A percentile compares a stretch with the other conserved stretches of the same genome.
These are phyloP conservation scores for Dipteronia dyeriana DNA, from an alignment of 345 rosid genomes.

Conservation along the genomic window DNA sequence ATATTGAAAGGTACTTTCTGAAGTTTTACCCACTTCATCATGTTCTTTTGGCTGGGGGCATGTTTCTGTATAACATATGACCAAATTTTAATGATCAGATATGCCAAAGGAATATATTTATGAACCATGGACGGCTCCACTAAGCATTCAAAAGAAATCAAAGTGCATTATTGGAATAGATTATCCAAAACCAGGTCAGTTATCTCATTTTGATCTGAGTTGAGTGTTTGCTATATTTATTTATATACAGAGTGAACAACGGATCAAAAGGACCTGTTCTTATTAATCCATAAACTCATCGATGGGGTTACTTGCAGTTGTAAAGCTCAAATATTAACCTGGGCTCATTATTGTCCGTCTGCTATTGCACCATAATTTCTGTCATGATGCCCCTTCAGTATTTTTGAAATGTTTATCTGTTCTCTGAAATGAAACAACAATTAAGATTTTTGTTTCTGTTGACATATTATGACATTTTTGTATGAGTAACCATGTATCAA, in stretches of 20 bases:
- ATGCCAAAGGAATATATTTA: conserved; percentile 95
- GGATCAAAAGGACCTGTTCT: neutral
- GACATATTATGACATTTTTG: neutral
- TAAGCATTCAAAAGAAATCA: conserved; percentile 74
- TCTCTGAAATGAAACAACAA: neutral
- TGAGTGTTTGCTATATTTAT: neutral
- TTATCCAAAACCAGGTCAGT: conserved; percentile 85
- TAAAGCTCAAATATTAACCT: conserved; percentile 2
- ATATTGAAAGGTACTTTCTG: conserved; percentile 70
- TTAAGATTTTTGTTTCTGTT: neutral
- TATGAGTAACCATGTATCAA: neutral
- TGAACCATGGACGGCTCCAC: conserved; percentile 96
- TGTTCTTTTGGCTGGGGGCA: neutral
- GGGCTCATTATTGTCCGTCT: neutral
- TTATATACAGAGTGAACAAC: neutral
- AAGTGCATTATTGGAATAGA: conserved; percentile 85
- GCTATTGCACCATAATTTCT: neutral
- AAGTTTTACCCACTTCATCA: neutral
- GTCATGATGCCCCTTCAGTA: neutral
- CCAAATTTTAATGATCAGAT: conserved; percentile 43
- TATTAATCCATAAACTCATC: neutral
- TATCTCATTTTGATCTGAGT: neutral
- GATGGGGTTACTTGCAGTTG: neutral
- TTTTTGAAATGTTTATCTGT: neutral
- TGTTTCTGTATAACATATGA: conserved; percentile 8